A percentile compares a stretch with the other conserved stretches of the same genome.
Conservation (phyloP, 1,139 yeast genomes). For the Ogataea hybrid region DNA sequence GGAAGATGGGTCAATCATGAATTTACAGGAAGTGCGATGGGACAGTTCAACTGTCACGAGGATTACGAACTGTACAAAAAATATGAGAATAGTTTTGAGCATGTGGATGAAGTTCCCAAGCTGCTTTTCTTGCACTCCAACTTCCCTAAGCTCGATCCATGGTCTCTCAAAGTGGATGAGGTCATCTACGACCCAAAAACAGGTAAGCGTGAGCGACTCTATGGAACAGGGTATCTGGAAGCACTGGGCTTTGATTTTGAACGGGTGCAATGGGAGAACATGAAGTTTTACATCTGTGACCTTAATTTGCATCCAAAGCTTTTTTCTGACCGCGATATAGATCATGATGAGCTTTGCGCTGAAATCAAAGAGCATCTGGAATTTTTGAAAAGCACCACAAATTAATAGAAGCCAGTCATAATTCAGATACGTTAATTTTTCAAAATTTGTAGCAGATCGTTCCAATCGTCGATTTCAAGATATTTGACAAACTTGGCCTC, state of each 20-base stretch:
- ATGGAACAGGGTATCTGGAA: conserved; percentile 45
- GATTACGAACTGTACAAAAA: conserved; percentile 41
- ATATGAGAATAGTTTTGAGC: conserved; percentile 17
- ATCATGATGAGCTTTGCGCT: conserved; percentile 42
- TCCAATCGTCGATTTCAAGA: conserved; percentile 25
- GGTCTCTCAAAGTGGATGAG: conserved; percentile 22
- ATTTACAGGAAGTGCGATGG: conserved; percentile 59
- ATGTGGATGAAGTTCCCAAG: conserved; percentile 22
- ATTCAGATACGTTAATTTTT: background rate
- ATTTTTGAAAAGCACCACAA: conserved; percentile 36
- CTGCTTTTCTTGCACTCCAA: conserved; percentile 28
- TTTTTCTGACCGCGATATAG: conserved; percentile 41
- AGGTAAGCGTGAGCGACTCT: conserved; percentile 24
- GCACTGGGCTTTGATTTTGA: conserved; percentile 61
- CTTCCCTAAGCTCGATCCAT: conserved; percentile 31
- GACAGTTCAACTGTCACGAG: conserved; percentile 64
- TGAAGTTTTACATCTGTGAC: conserved; percentile 58
- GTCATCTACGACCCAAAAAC: conserved; percentile 15
- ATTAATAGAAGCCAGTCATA: background rate
- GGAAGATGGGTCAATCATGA: conserved; percentile 35
- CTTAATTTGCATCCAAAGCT: conserved; percentile 43
- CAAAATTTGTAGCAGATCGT: conserved; percentile 14
- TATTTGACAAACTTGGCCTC: conserved; percentile 16
- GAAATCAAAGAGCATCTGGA: conserved; percentile 48
- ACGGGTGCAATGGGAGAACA: conserved; percentile 56